These are phyloP conservation scores for Pythium vanterpoolii DNA, from an alignment of 352 stramenopile species.

Conservation along the genomic window DNA sequence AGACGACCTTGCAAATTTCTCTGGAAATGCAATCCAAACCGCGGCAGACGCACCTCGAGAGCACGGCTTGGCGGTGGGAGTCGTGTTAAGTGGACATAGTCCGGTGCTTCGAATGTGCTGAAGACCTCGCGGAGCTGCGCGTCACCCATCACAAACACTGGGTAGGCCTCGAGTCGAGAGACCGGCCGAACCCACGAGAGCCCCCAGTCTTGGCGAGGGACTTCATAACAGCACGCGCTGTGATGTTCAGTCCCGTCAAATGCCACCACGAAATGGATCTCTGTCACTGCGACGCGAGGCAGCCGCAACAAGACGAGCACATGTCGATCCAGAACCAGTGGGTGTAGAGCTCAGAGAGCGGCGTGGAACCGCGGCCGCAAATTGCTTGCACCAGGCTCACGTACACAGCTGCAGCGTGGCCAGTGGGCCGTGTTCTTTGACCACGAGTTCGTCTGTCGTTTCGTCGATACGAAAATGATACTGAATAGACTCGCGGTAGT, in stretches of 20 bases:
- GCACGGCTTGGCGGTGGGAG: conserved; percentile 12
- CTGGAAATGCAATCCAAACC: conserved; percentile 40
- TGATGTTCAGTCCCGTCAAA: conserved; percentile 19
- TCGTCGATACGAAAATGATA: conserved; percentile 37
- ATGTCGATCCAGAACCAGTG: conserved; percentile 52
- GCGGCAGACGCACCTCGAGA: conserved; percentile 40
- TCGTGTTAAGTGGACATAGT: conserved; percentile 32
- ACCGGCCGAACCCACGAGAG: conserved; percentile 18
- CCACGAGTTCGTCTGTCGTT: conserved; percentile 17
- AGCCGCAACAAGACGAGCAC: conserved; percentile 33
- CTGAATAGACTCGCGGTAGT: conserved; percentile 15
- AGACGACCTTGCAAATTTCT: conserved; percentile 18
- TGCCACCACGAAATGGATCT: conserved; percentile 21
- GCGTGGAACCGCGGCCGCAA: conserved; percentile 24
- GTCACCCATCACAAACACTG: conserved; percentile 24
- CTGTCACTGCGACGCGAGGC: not conserved
- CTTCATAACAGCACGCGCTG: conserved; percentile 28
- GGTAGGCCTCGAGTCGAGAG: conserved; percentile 16
- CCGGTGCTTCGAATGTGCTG: conserved; percentile 39
- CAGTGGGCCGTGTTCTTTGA: conserved; percentile 30
- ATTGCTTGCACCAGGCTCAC: conserved; percentile 23
- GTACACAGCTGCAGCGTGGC: conserved; percentile 36
- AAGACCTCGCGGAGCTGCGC: conserved; percentile 17
- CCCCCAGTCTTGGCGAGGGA: conserved; percentile 28
- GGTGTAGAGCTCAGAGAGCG: conserved; percentile 34